Evolutionary conservation across 108 stramenopile genomes (phyloP), one percentile per base, ranked within the genome.

Genomic region (Pseudonitzschia multiseries): DNA sequence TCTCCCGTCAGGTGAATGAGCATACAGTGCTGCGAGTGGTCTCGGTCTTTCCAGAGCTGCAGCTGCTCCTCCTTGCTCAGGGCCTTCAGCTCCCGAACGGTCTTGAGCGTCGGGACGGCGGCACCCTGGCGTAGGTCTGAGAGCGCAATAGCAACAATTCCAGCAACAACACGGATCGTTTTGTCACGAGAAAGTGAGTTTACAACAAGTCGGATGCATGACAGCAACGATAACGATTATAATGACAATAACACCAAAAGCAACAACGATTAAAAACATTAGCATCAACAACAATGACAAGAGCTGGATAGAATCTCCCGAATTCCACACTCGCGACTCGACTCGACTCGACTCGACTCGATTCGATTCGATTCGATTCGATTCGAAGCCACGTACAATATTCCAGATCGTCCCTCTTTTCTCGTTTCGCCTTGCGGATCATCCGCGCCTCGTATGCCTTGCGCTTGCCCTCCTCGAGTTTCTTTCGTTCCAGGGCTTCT

Each of bases 381-480:
- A 36, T 6, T 36, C 36, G 4, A 36, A 2, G 2, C 0, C 15
- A 59, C 57, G 22, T 14, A 59, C 57, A 84, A 67, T 83, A 83
- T 53, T 89, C 84, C 27, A 87, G 71, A 68, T 92, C 90, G 46
- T 53, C 44, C 27, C 8, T 65, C 63, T 84, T 83, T 84, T 97
- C 96, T 54, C 96, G 84, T 77, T 97, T 97, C 12, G 96, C 96
- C 87, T 97, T 97, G 8, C 96, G 83, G 29, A 92, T 82, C 96
- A 97, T 97, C 22, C 96, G 77, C 10, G 78, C 92, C 83, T 95
- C 96, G 57, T 86, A 97, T 8, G 75, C 80, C 54, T 96, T 96
- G 28, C 96, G 85, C 64, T 94, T 93, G 33, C 93, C 92, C 71
- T 92, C 93, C 74, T 96, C 92, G 54, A 66, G 52, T 31, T 69